Evolutionary conservation across 129 eudicot genomes (phyloP).

Genomic region (Erigeron canadensis): DNA sequence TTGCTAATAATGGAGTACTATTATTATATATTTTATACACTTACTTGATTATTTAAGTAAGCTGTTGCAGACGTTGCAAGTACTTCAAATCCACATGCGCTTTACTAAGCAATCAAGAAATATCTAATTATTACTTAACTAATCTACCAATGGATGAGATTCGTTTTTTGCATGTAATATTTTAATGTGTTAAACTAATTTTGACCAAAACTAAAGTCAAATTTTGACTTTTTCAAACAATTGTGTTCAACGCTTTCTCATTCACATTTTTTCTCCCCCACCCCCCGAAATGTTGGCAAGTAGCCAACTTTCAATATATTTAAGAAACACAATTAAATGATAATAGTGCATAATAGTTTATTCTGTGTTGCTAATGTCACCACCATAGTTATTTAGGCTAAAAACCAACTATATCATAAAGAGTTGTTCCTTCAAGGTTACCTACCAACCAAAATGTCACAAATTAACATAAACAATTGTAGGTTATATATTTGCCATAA

Average conservation of each 20-base stretch:
- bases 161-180: background rate
- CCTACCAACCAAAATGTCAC: too few relatives aligned
- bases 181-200: conserved; percentile 10
- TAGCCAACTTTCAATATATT: conserved; percentile 6
- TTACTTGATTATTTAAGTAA: background rate
- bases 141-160: background rate
- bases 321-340: too few relatives aligned
- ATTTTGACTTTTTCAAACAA: background rate
- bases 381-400: too few relatives aligned
- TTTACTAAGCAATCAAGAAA: background rate
- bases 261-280: conserved; percentile 3
- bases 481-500: too few relatives aligned
- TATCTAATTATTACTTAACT: background rate
- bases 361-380: too few relatives aligned
- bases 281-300: conserved; percentile 16
- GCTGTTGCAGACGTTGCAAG: background rate
- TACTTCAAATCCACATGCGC: conserved; percentile 16
- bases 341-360: too few relatives aligned
- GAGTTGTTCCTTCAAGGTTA: too few relatives aligned
- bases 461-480: too few relatives aligned
- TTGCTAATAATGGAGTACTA: too few relatives aligned
- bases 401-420: too few relatives aligned
- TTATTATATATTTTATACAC: background rate
- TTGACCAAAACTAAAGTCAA: conserved; percentile 6
- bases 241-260: conserved; percentile 16